Evolutionary conservation across 2,329 filamentous ascomycete genomes (phyloP), one percentile per base, ranked within the genome.

Genomic region (Knufia fluminis): DNA sequence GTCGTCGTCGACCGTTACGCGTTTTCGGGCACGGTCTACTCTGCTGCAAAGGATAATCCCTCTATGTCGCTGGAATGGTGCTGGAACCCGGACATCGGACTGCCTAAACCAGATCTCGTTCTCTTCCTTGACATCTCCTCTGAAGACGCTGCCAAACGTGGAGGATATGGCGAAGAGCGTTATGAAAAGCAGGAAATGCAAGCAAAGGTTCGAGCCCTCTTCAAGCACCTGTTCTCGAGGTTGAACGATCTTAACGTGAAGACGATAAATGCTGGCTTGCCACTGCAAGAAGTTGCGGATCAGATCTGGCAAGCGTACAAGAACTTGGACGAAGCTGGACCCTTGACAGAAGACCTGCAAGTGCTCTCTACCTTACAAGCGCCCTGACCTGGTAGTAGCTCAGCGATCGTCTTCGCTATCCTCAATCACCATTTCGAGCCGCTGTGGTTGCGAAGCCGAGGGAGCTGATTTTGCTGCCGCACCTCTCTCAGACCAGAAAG

Each of bases 1-100:
- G 76, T 98, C 26, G 73, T 98, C 33, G 82, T 91, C 57, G 92
- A 98, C 67, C 82, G 92, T 42, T 98, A 97, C 71, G 94, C 94
- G 65, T 91, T 95, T 71, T 92, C 86, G 17, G 92, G 92, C 48
- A 86, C 90, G 50, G 88, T 96, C 44, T 98, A 97, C 71, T 88
- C 83, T 20, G 87, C 88, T 0, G 91, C 92, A 2, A 97, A 97
- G 64, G 74, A 79, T 39, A 87, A 86, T 58, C 78, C 82, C 0
- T 66, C 72, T 1, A 75, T 96, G 10, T 71, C 77, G 0, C 72
- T 96, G 0, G 68, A 76, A 0, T 98, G 92, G 90, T 89, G 88
- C 6, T 82, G 86, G 58, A 76, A 81, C 14, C 87, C 90, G 1
- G 92, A 97, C 60, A 76, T 86, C 12, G 91, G 91, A 0, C 75